Base-by-base conservation (phyloP, 768 basidiomycete species). In the Paxillus rubicundulus region DNA sequence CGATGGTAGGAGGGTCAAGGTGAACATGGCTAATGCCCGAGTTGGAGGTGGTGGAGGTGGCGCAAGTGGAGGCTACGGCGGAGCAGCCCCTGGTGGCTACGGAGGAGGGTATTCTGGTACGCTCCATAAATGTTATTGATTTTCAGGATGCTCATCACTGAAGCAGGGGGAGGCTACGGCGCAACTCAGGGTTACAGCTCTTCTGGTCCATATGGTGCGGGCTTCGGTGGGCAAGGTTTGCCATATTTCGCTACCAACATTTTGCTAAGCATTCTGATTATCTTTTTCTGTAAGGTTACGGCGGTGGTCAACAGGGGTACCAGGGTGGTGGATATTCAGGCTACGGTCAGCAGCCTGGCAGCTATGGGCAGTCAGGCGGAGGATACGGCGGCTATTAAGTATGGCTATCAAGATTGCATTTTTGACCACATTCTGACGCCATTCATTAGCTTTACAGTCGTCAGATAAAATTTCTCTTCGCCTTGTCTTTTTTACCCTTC, bases 1-100 rank as follows among this genome's bases (percentile, higher is more conserved):
- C 57, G 96, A 98, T 72, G 94, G 95, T 46, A 83, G 96, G 59
- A 80, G 89, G 54, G 85, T 98, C 67, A 92, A 92, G 71, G 84
- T 86, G 24, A 98, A 96, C 77, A 75, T 89, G 47, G 87, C 88
- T 36, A 89, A 91, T 57, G 82, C 86, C 45, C 80, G 86, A 46
- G 70, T 73, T 72, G 81, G 80, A 4, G 74, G 78, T 48, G 81
- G 82, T 0, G 77, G 80, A 34, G 81, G 82, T 2, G 54, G 53
- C 6, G 24, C 24, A 24, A 24, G 24, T 16, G 63, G 60, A 28
- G 64, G 61, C 16, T 64, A 61, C 36, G 54, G 57, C 45, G 54
- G 57, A 2, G 70, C 60, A 8, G 67, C 75, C 28, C 60, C 74
- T 21, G 63, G 65, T 55, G 68, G 71, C 18, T 65, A 61, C 34